Conservation (phyloP, 192 early-diverging fungal species). For the Linnemannia schmuckeri region DNA sequence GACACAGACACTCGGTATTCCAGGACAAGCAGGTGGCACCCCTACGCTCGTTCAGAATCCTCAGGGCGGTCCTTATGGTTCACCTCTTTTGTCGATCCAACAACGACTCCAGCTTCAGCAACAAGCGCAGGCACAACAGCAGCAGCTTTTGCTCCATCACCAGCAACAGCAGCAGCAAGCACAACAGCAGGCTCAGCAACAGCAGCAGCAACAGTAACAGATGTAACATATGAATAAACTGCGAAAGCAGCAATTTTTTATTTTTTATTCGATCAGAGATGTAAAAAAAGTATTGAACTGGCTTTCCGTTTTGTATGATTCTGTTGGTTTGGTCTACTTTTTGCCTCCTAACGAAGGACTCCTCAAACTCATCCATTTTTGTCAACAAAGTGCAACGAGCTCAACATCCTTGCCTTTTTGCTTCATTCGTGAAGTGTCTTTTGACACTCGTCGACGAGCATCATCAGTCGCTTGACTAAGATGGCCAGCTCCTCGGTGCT, state of each 20-base stretch:
- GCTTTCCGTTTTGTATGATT: neutral
- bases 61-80: constrained; percentile 17
- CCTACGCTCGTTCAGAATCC: constrained; percentile 23
- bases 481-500: constrained; percentile 9
- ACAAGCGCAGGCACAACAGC: constrained; percentile 19
- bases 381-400: neutral
- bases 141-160: constrained; percentile 18
- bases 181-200: constrained; percentile 40
- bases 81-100: constrained; percentile 24
- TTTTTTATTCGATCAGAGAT: neutral
- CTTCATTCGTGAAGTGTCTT: constrained; percentile 2
- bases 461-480: constrained; percentile 32
- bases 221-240: neutral
- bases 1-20: constrained; percentile 34
- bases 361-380: too few species aligned
- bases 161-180: constrained; percentile 36
- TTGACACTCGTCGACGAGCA: constrained; percentile 41
- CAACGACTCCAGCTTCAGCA: constrained; percentile 38
- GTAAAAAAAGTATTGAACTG: neutral
- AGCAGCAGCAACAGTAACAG: constrained; percentile 34
- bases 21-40: constrained; percentile 15
- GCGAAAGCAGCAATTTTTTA: neutral
- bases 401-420: neutral
- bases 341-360: too few species aligned
- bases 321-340: too few species aligned